phyloP scores from a whole-genome alignment of 768 basidiomycete genomes.

The Rhodotorula taiwanensis region DNA sequence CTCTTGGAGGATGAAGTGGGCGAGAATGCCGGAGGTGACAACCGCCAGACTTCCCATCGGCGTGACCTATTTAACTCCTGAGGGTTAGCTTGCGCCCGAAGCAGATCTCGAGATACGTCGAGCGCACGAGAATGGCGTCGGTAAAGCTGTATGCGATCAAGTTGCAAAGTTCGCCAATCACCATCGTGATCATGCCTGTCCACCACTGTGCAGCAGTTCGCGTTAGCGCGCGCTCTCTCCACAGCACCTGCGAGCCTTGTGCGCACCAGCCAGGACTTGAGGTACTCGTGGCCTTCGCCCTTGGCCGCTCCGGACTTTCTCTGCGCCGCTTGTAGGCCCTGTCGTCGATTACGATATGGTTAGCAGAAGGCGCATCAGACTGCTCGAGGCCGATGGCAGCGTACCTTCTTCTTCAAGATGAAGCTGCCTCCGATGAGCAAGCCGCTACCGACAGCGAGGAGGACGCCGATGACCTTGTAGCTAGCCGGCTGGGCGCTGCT shows the following conservation, averaged over 20 bases:
- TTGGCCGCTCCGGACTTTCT: constrained; percentile 46
- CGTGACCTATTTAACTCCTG: constrained; percentile 74
- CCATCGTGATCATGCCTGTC: constrained; percentile 92
- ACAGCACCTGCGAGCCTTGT: neutral
- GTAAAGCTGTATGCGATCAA: constrained; percentile 42
- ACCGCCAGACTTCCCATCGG: constrained; percentile 94
- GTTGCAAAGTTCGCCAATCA: constrained; percentile 56
- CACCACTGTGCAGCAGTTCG: constrained; percentile 61
- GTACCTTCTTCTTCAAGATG: constrained; percentile 96
- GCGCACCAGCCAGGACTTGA: constrained; percentile 70
- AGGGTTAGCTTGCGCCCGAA: neutral
- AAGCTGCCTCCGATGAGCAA: constrained; percentile 85
- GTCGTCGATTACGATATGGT: no score
- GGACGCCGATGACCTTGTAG: constrained; percentile 48
- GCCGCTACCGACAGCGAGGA: constrained; percentile 56
- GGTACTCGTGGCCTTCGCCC: constrained; percentile 85
- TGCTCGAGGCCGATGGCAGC: no score
- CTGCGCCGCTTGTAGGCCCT: constrained; percentile 39
- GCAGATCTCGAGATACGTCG: neutral
- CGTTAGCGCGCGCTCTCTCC: neutral
- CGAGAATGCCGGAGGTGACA: constrained; percentile 73
- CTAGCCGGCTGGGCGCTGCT: constrained; percentile 37
- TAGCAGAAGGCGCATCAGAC: no score
- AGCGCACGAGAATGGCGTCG: constrained; percentile 27
- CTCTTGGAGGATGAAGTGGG: constrained; percentile 88